Evolutionary conservation across 768 basidiomycete species (phyloP), one percentile per base, ranked within the genome.

Genomic region (Suillus plorans): DNA sequence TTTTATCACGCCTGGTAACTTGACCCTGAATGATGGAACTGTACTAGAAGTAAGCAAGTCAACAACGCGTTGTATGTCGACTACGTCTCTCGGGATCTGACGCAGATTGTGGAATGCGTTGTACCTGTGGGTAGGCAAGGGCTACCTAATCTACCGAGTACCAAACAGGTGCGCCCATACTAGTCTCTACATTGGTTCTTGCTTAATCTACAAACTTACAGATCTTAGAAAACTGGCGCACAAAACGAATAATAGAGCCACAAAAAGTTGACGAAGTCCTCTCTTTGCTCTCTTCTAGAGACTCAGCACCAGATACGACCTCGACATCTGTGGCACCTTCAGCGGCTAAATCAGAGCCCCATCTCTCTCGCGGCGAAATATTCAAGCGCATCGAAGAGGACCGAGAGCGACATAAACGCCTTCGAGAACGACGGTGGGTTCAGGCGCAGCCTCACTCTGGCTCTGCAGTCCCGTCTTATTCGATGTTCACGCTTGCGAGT

Each of bases 151-250:
- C 81, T 95, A 18, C 85, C 90, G 71, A 94, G 92, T 74, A 89
- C 94, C 3, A 92, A 89, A 72, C 94, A 96, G 82, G 95, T 91
- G 60, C 31, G 84, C 6, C n/a, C 4, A 34, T 13, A 4, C n/a
- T 2, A 36, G 18, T 1, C 7, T n/a, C 28, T 45, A 16, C 45
- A 13, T 42, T 20, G 10, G 13, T 59, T 8, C 36, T 4, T 9
- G 42, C 25, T 36, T 12, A 50, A 5, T 10, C 6, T 22, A 20
- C 53, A 3, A 25, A 9, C 16, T 57, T 44, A 18, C 66, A 95
- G 95, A 94, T 97, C 36, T 82, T 97, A n/a, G 92, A 95, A 74
- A 94, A 85, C 68, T 96, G 95, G 94, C 80, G 93, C 47, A 89
- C 82, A 65, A 94, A 95, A 77, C 87, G 94, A 22, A 85, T 95